Conservation (phyloP, 2,329 filamentous ascomycete species). For the Colletotrichum liaoningense region DNA sequence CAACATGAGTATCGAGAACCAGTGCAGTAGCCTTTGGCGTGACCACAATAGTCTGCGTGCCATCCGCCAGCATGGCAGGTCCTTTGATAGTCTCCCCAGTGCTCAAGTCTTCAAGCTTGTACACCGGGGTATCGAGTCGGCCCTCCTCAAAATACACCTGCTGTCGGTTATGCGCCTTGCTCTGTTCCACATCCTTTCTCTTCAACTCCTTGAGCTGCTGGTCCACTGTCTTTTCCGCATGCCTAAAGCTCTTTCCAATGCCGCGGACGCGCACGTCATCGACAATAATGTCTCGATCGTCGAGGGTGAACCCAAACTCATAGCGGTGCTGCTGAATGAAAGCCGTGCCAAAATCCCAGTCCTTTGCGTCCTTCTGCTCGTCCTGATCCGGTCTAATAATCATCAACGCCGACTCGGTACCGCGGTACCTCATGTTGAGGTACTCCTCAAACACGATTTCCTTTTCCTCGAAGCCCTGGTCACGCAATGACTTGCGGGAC, state of each 20-base stretch:
- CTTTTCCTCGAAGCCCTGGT: constrained; percentile 82
- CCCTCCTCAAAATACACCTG: constrained; percentile 89
- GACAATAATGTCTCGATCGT: constrained; percentile 87
- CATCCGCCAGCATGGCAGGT: constrained; percentile 88
- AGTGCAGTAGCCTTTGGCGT: constrained; percentile 82
- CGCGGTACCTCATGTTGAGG: constrained; percentile 91
- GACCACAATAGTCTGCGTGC: constrained; percentile 92
- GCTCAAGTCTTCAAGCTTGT: constrained; percentile 80
- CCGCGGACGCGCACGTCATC: constrained; percentile 90
- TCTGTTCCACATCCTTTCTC: constrained; percentile 63
- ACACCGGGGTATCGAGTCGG: constrained; percentile 81
- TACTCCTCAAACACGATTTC: constrained; percentile 91
- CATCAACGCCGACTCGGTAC: constrained; percentile 93
- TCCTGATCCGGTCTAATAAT: constrained; percentile 78
- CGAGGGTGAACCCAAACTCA: constrained; percentile 91
- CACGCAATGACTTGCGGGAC: constrained; percentile 73
- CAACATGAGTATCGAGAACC: constrained; percentile 86
- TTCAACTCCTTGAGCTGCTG: constrained; percentile 80
- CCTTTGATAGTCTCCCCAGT: constrained; percentile 80
- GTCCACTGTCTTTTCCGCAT: constrained; percentile 84
- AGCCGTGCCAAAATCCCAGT: constrained; percentile 86
- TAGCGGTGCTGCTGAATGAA: constrained; percentile 91
- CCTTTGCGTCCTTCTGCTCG: constrained; percentile 68
- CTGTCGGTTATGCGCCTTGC: constrained; percentile 71
- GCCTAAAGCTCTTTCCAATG: constrained; percentile 88